Evolutionary conservation across 2,329 filamentous ascomycete species (phyloP), one percentile per base, ranked within the genome.

Genomic region (Penicillium sp.): DNA sequence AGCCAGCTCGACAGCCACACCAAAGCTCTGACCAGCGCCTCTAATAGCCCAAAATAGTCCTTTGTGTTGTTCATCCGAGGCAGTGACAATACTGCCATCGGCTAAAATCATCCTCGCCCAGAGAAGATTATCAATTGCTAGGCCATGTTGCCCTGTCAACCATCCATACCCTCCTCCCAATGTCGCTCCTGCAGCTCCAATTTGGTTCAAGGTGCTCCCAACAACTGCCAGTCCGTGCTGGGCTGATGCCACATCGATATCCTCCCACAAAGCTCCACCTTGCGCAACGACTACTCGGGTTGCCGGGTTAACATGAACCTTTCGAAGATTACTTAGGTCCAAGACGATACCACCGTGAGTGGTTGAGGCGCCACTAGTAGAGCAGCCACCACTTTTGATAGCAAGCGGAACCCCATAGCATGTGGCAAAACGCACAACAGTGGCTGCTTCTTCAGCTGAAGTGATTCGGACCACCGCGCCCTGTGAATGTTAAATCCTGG

Each of bases 201-300:
- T 85, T 54, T 85, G 79, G 33, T 79, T 80, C 6, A 85, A 79
- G 0, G 82, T 84, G 4, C 83, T 82, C 6, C 82, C 82, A 1
- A 84, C 79, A 1, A 81, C 81, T 2, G 82, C 83, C 2, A 86
- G 74, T 0, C 76, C 76, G 59, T 81, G 69, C 44, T 76, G 66
- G 47, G 72, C 79, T 0, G 77, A 77, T 0, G 76, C 77, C 6
- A 73, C 67, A 57, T 85, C 81, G 6, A 85, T 75, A 59, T 84
- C 79, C 49, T 69, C 70, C 81, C 82, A 84, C 2, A 74, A 62
- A 41, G 77, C 76, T 7, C 82, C 81, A n/a, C 48, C 48, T 42
- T 50, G 48, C 6, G 44, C 31, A n/a, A 42, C 42, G 15, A 50
- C 23, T 8, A 42, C 44, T 18, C 24, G 24, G n/a, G 31, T 31